Evolutionary conservation across 2,329 filamentous ascomycete genomes (phyloP).

Genomic region (Coleophoma crateriformis): DNA sequence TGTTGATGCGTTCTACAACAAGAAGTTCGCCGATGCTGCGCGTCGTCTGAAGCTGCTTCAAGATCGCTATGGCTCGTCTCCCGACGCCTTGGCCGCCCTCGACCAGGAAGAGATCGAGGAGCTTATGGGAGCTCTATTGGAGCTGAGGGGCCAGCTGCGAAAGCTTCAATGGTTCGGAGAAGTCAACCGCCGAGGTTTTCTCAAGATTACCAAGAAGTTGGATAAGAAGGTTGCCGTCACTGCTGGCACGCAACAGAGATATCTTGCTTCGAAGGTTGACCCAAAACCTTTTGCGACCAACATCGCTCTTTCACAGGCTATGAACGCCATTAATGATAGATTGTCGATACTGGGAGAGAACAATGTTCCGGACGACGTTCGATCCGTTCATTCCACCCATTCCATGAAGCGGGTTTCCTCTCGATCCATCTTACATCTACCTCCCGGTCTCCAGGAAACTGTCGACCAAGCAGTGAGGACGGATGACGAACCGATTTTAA

Average conservation of each 20-base stretch:
- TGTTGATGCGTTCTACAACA: slow-evolving; percentile 95
- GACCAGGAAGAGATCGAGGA: slow-evolving; percentile 90
- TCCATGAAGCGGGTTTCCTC: slow-evolving; percentile 75
- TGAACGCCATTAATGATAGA: slow-evolving; percentile 82
- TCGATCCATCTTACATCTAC: slow-evolving; percentile 67
- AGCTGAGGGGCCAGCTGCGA: slow-evolving; percentile 78
- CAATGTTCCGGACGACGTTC: slow-evolving; percentile 69
- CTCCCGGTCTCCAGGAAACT: slow-evolving; percentile 61
- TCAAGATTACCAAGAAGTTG: slow-evolving; percentile 98
- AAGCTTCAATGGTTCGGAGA: slow-evolving; percentile 98
- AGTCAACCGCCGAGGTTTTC: slow-evolving; percentile 89
- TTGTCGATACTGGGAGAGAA: slow-evolving; percentile 75
- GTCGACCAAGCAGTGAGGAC: slow-evolving; percentile 67
- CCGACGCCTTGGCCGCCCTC: slow-evolving; percentile 64
- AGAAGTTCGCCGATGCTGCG: slow-evolving; percentile 80
- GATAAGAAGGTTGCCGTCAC: slow-evolving; percentile 86
- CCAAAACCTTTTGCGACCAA: slow-evolving; percentile 83
- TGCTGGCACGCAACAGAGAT: slow-evolving; percentile 66
- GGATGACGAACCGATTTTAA: slow-evolving; percentile 56
- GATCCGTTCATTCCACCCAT: slow-evolving; percentile 60
- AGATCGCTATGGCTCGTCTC: slow-evolving; percentile 75
- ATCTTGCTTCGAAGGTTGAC: slow-evolving; percentile 87
- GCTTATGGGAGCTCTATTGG: slow-evolving; percentile 81
- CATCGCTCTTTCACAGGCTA: slow-evolving; percentile 46
- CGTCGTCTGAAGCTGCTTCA: slow-evolving; percentile 81